Evolutionary conservation across 192 early-diverging fungal species (phyloP).

Genomic region (Rhizophagus sp.): DNA sequence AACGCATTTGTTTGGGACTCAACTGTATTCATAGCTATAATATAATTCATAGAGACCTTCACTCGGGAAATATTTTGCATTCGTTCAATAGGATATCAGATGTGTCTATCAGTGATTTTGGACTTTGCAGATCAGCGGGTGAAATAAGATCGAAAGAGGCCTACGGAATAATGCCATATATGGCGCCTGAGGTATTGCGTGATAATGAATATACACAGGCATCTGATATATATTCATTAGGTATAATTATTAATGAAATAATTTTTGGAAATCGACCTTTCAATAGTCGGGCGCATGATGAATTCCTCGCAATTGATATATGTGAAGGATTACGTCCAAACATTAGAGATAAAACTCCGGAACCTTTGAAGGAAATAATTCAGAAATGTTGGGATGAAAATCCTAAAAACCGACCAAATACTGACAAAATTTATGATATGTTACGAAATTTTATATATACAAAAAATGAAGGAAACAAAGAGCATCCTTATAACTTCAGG

Average conservation of each 20-base stretch:
- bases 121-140: neutral
- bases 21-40: too few species aligned
- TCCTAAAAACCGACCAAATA: neutral
- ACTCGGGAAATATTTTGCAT: too few species aligned
- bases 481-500: too few species aligned
- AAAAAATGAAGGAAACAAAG: neutral
- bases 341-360: neutral
- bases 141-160: neutral
- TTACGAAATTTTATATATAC: neutral
- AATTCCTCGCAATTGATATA: neutral
- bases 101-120: neutral
- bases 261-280: slow-evolving; percentile 38
- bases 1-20: too few species aligned
- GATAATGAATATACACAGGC: slow-evolving; percentile 32
- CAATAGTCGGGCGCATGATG: neutral
- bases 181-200: slow-evolving; percentile 39
- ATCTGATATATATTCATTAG: slow-evolving; percentile 42
- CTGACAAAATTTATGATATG: neutral
- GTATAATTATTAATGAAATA: slow-evolving; percentile 44
- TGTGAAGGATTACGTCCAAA: neutral
- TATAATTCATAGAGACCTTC: too few species aligned
- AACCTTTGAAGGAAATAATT: neutral
- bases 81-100: neutral
- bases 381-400: neutral
- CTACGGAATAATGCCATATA: slow-evolving; percentile 39